Evolutionary conservation across 169 alveolate genomes (phyloP).

Genomic region (Plasmodium falciparum): DNA sequence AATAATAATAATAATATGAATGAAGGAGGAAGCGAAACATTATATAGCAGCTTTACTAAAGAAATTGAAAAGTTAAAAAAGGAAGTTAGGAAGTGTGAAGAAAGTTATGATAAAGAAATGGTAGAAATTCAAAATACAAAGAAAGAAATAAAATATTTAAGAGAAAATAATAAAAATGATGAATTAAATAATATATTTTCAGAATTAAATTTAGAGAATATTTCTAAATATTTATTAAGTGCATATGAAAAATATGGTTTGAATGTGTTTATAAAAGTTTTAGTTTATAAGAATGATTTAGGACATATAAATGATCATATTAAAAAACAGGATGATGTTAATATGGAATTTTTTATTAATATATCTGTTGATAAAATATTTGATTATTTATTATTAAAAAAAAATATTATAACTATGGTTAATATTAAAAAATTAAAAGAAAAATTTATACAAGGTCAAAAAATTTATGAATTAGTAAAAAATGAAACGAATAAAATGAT

Average conservation of each 20-base stretch:
- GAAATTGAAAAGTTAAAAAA: slow-evolving; percentile 46
- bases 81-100: slow-evolving; percentile 35
- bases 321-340: slow-evolving; percentile 21
- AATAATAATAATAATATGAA: background rate
- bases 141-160: slow-evolving; percentile 51
- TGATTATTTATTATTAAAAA: slow-evolving; percentile 43
- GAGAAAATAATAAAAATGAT: slow-evolving; percentile 50
- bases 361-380: slow-evolving; percentile 49
- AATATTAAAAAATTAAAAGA: slow-evolving; percentile 60
- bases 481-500: slow-evolving; percentile 28
- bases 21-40: slow-evolving; percentile 12
- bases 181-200: slow-evolving; percentile 41
- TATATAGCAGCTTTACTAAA: slow-evolving; percentile 15
- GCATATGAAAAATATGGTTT: slow-evolving; percentile 47
- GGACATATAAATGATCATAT: background rate
- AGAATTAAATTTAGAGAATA: slow-evolving; percentile 21
- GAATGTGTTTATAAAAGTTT: slow-evolving; percentile 35
- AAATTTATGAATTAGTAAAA: slow-evolving; percentile 18
- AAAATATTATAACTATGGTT: slow-evolving; percentile 19
- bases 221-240: slow-evolving; percentile 10
- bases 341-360: slow-evolving; percentile 57
- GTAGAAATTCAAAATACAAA: slow-evolving; percentile 43
- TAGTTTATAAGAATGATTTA: slow-evolving; percentile 41
- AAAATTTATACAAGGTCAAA: slow-evolving; percentile 64
- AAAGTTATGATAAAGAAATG: slow-evolving; percentile 68